Base-by-base conservation (phyloP, 177 flowering plant species). In the Vitis hybrid region DNA sequence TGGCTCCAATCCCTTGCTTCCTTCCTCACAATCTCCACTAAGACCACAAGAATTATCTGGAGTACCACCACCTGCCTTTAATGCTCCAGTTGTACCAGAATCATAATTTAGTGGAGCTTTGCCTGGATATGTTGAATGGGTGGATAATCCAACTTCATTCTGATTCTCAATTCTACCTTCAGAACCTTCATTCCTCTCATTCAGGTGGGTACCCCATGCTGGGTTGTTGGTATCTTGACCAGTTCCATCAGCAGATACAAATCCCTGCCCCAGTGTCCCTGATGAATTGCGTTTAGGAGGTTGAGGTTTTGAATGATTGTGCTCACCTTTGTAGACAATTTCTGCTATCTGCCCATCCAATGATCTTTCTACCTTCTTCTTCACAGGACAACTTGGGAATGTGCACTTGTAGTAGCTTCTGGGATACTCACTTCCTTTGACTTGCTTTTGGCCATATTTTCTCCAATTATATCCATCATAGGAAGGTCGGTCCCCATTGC, bases 401-500 rank as follows among this genome's bases (percentile, higher is more conserved):
- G 99, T 94, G 73, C 99, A 96, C 72, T 88, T 93, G 70, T 93
- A 96, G 73, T 96, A 96, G 75, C 99, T 96, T 71, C 98, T 69
- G 8, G 99, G 98, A 48, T 82, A 91, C 69, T 92, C 94, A 49
- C 99, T 96, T 67, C 99, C 99, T 88, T 96, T 96, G 8, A 96
- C 99, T 74, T 91, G 99, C 80, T 96, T 96, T 67, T 96, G 99
- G 56, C 99, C 98, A 73, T 96, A 96, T 74, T 96, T 96, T 72
- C 97, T 85, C 99, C 99, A 96, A 60, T 90, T 96, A 73, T 93
- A 91, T 17, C 98, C 97, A 78, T 96, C 99, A 77, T 86, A 90
- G 64, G 97, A 88, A 50, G 88, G 86, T 58, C 89, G 79, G 72
- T 90, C 96, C 50, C 64, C 81, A 65, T 60, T 81, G 4, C 72